Percentiles rank a stretch among this genome's conserved stretches.
Conservation (phyloP, 495 filamentous ascomycete genomes). For the Xylaria sp. region DNA sequence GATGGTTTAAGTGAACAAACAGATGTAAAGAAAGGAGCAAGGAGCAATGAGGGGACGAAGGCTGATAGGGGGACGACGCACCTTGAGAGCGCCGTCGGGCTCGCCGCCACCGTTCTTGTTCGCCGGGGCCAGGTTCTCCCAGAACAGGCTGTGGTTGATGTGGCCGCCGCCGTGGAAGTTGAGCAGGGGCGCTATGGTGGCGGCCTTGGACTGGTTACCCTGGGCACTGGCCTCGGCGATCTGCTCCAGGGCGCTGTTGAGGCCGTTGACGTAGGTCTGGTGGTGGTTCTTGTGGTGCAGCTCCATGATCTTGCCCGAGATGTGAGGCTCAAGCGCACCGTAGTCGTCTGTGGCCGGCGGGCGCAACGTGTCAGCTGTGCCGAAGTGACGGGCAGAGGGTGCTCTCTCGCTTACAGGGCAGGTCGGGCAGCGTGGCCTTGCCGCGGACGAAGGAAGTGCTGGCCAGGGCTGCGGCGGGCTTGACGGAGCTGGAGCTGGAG, state of each 20-base stretch:
- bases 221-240: conserved; percentile 64
- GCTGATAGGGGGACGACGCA: background rate
- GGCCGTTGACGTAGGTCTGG: conserved; percentile 77
- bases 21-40: background rate
- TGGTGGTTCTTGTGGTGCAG: conserved; percentile 82
- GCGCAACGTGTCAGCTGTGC: conserved; percentile 6
- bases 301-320: conserved; percentile 99
- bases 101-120: conserved; percentile 73
- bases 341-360: conserved; percentile 69
- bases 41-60: background rate
- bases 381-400: background rate
- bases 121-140: conserved; percentile 94
- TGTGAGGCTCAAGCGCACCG: conserved; percentile 89
- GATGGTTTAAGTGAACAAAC: background rate
- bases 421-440: conserved; percentile 93
- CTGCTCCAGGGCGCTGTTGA: conserved; percentile 69
- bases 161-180: conserved; percentile 98
- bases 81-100: conserved; percentile 63
- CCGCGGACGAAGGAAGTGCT: conserved; percentile 77
- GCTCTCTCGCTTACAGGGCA: conserved; percentile 72
- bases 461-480: conserved; percentile 61
- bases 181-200: conserved; percentile 82
- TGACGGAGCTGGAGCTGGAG: conserved; percentile 43
- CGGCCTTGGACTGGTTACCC: conserved; percentile 70
- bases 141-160: conserved; percentile 94